phyloP scores from a whole-genome alignment of 805 yeast species.

The Candida multigemmis region DNA sequence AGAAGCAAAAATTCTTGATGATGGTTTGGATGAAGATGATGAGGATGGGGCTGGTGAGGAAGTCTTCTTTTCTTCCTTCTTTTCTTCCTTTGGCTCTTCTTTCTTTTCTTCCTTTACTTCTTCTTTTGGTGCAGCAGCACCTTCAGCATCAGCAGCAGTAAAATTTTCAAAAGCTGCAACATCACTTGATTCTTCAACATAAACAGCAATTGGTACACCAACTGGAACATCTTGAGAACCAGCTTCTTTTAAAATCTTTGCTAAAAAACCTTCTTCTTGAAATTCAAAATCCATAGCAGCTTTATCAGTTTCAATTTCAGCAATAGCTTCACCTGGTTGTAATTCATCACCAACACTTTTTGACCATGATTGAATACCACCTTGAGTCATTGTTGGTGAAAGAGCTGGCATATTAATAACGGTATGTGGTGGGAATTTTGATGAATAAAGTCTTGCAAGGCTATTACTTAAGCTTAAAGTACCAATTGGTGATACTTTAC shows the following conservation, averaged over 20 bases:
- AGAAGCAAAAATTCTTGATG: constrained; percentile 81
- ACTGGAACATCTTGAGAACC: constrained; percentile 90
- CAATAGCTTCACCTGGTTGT: constrained; percentile 87
- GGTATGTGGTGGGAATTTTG: constrained; percentile 69
- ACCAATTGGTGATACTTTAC: background rate
- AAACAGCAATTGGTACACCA: constrained; percentile 93
- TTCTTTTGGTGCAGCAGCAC: constrained; percentile 24
- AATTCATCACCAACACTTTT: constrained; percentile 85
- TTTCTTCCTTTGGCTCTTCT: constrained; percentile 19
- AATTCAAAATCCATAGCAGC: constrained; percentile 98
- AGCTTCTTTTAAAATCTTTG: constrained; percentile 74
- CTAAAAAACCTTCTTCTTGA: constrained; percentile 92
- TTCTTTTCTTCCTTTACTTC: constrained; percentile 12
- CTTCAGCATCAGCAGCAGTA: constrained; percentile 75
- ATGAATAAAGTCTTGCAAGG: constrained; percentile 29
- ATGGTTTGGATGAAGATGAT: constrained; percentile 28
- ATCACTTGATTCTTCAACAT: constrained; percentile 78
- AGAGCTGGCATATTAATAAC: constrained; percentile 97
- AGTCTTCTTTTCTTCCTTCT: constrained; percentile 15
- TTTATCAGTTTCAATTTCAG: constrained; percentile 96
- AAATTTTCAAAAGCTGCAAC: constrained; percentile 84
- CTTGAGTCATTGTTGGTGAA: constrained; percentile 99
- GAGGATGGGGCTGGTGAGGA: constrained; percentile 23
- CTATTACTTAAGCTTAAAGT: background rate
- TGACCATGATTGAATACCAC: constrained; percentile 84